A percentile compares a stretch with the other conserved stretches of the same genome.
phyloP scores from a whole-genome alignment of 129 eudicot species.

The Erigeron canadensis region DNA sequence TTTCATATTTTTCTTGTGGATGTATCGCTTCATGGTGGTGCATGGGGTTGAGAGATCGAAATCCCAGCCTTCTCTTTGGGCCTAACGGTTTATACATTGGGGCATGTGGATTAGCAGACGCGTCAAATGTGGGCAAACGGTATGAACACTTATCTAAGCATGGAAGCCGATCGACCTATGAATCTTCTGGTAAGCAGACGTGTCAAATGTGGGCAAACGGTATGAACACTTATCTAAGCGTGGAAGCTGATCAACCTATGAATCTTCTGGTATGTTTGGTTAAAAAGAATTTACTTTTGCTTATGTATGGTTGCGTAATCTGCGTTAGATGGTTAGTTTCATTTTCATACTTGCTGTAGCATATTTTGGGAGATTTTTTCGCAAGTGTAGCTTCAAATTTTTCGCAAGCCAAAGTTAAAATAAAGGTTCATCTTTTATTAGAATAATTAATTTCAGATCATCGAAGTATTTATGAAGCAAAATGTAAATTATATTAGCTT shows the following conservation, averaged over 20 bases:
- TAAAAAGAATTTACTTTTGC: no score
- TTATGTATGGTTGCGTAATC: no score
- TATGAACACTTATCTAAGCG: no score
- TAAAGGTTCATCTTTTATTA: slow-evolving; percentile 52
- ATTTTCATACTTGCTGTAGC: neutral
- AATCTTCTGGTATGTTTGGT: no score
- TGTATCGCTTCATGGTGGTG: slow-evolving; percentile 63
- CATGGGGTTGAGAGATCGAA: slow-evolving; percentile 67
- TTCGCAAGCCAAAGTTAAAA: slow-evolving; percentile 72
- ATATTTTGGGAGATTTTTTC: neutral
- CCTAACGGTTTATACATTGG: slow-evolving; percentile 61
- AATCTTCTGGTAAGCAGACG: slow-evolving; percentile 67
- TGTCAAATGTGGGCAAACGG: neutral
- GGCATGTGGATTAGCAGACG: slow-evolving; percentile 56
- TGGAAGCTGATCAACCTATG: no score
- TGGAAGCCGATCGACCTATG: slow-evolving; percentile 71
- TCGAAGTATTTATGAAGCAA: neutral
- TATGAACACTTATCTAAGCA: slow-evolving; percentile 45
- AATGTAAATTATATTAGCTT: slow-evolving; percentile 4
- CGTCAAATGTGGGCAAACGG: slow-evolving; percentile 67
- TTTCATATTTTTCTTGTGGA: slow-evolving; percentile 40
- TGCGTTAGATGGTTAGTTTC: no score
- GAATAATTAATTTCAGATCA: neutral
- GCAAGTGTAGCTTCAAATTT: slow-evolving; percentile 75
- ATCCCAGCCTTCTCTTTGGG: slow-evolving; percentile 62